phyloP scores from a whole-genome alignment of 140 eudicot genomes.

The Stevia rebaudiana region DNA sequence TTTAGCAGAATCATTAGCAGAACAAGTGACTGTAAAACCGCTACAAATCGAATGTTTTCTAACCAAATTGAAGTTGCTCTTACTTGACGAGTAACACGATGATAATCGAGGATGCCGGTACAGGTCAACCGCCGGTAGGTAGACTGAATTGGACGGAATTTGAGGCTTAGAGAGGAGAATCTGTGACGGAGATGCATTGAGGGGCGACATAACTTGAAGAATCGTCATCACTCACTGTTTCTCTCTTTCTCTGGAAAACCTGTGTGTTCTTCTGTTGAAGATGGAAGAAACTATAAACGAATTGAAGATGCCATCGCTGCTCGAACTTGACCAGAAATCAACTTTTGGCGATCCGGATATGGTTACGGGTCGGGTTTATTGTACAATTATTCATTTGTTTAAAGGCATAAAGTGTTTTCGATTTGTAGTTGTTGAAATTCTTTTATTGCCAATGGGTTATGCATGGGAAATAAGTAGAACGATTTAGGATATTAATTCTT shows the following conservation, averaged over 20 bases:
- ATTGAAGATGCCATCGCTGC: not conserved
- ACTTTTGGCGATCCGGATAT: not conserved
- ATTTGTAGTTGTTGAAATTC: not conserved
- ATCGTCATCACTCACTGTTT: slow-evolving; percentile 25
- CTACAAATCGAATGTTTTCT: slow-evolving; percentile 1
- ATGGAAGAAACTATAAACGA: not conserved
- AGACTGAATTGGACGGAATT: slow-evolving; percentile 8
- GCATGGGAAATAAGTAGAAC: not conserved
- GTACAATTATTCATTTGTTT: not conserved
- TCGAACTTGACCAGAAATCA: slow-evolving; percentile 3
- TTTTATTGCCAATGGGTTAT: not conserved
- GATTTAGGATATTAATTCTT: too few species aligned
- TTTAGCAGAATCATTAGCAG: slow-evolving; percentile 34
- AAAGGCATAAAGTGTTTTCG: not conserved
- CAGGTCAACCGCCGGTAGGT: not conserved
- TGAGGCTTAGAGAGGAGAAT: slow-evolving; percentile 1
- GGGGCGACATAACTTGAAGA: slow-evolving; percentile 23
- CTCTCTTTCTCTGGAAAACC: not conserved
- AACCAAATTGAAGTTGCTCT: slow-evolving; percentile 3
- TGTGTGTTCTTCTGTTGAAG: not conserved
- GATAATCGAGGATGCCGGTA: slow-evolving; percentile 15
- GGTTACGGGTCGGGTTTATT: slow-evolving; percentile 1
- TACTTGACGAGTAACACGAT: slow-evolving; percentile 2
- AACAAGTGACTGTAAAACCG: slow-evolving; percentile 35
- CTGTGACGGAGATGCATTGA: slow-evolving; percentile 16